Evolutionary conservation across 768 basidiomycete species (phyloP), one percentile per base, ranked within the genome.

Genomic region (Boletellus ananas): DNA sequence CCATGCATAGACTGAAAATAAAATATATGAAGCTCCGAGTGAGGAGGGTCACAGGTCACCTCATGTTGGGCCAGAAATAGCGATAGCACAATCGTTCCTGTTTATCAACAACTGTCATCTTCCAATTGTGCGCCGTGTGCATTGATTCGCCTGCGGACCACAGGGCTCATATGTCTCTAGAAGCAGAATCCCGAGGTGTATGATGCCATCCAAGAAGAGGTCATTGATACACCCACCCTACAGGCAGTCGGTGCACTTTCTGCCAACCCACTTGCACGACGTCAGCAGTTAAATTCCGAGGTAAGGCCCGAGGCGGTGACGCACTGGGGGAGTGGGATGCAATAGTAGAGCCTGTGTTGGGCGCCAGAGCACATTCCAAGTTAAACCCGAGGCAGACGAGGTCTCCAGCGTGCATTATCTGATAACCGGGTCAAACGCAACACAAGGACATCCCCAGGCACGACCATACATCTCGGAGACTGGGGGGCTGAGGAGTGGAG

Each of bases 141-240:
- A 3, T 73, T 74, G 16, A 68, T 69, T 20, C 77, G 74, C 25
- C 74, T 58, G 14, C 81, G 80, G 34, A 90, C 75, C 34, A 87
- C 71, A 2, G 90, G n/a, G 90, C 0, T 76, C 83, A 59, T 90
- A 91, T 0, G 90, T 89, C 65, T 91, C 90, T 25, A 87, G 68
- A 31, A 87, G 61, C 12, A 85, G 81, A 20, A 87, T 74, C 6
- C 78, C 84, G 4, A 83, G 43, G 67, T 77, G 60, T 79, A 89
- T 1, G 87, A 49, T 0, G 85, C 81, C 85, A 88, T 89, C 82
- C 1, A 78, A 72, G 57, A 87, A 89, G 14, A 88, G 67, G 59
- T 88, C 87, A n/a, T 79, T 74, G n/a, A 87, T 66, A 6, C 76
- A 75, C 0, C 83, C 85, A 16, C 79, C 83, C 86, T 85, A 49